Percentiles rank a stretch among this genome's conserved stretches.
Conservation (phyloP, 2,329 filamentous ascomycete species). For the Pseudogymnoascus sp. region DNA sequence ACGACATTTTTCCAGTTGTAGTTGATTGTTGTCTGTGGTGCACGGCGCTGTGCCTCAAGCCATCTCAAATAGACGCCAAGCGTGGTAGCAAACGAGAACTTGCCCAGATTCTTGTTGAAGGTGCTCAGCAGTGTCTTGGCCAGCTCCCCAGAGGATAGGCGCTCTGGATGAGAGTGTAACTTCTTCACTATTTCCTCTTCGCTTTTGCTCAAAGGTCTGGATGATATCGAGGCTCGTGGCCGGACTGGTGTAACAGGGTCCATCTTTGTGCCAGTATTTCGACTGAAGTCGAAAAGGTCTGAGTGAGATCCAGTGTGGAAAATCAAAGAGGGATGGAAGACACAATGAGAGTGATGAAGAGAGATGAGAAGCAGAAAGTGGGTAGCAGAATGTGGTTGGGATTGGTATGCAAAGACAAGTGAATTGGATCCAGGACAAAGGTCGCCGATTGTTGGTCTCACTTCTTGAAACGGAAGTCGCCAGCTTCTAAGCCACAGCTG, state of each 20-base stretch:
- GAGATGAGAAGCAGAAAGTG: background rate
- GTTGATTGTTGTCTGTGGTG: constrained; percentile 12
- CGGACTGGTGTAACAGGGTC: background rate
- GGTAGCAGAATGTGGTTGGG: background rate
- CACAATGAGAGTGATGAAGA: background rate
- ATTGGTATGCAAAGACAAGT: background rate
- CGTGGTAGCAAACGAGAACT: constrained; percentile 12
- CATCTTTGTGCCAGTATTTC: background rate
- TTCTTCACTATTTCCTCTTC: background rate
- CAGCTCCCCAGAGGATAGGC: constrained; percentile 17
- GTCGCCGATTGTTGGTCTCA: background rate
- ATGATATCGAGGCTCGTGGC: background rate
- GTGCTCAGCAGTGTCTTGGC: constrained; percentile 15
- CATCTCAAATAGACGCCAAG: constrained; percentile 21
- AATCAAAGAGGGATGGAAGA: background rate
- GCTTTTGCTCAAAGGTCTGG: background rate
- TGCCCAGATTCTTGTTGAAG: constrained; percentile 16
- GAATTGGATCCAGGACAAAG: background rate
- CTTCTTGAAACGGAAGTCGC: background rate
- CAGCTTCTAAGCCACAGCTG: background rate
- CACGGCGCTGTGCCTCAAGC: constrained; percentile 21
- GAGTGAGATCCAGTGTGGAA: background rate
- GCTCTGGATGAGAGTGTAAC: background rate
- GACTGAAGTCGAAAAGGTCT: background rate
- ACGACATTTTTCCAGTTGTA: constrained; percentile 20